Evolutionary conservation across 169 alveolate genomes (phyloP).

Genomic region (Plasmodium adleri): DNA sequence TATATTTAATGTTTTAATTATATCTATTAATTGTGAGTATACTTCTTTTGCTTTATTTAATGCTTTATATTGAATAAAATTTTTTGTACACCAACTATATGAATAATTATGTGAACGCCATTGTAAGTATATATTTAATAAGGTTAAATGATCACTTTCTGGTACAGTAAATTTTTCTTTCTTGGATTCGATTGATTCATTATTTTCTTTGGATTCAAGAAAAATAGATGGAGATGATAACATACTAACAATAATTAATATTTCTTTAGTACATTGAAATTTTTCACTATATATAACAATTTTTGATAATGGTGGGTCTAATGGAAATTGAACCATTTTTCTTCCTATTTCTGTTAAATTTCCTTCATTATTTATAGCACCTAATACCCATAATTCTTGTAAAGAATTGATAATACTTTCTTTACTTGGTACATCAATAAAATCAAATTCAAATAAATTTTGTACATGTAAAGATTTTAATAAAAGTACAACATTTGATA

Average conservation of each 20-base stretch:
- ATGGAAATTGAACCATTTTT: conserved; percentile 98
- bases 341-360: conserved; percentile 84
- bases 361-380: conserved; percentile 95
- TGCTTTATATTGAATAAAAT: conserved; percentile 79
- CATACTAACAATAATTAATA: conserved; percentile 97
- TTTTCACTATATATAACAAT: conserved; percentile 93
- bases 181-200: conserved; percentile 92
- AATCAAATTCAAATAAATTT: conserved; percentile 96
- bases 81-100: conserved; percentile 81
- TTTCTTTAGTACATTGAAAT: conserved; percentile 94
- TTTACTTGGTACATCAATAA: conserved; percentile 99
- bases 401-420: conserved; percentile 97
- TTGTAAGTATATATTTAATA: conserved; percentile 97
- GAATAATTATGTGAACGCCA: conserved; percentile 94
- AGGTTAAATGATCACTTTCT: conserved; percentile 99
- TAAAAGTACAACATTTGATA: conserved; percentile 98
- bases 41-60: conserved; percentile 79
- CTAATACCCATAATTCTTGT: conserved; percentile 98
- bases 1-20: conserved; percentile 79
- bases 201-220: conserved; percentile 98
- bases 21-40: conserved; percentile 92
- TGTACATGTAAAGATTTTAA: conserved; percentile 97
- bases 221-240: conserved; percentile 97
- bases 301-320: conserved; percentile 99
- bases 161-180: conserved; percentile 99